Percentiles rank a stretch among this genome's conserved stretches.
These are phyloP conservation scores for Kwoniella dendrophila DNA, from an alignment of 768 basidiomycete species.

Conservation along the genomic window DNA sequence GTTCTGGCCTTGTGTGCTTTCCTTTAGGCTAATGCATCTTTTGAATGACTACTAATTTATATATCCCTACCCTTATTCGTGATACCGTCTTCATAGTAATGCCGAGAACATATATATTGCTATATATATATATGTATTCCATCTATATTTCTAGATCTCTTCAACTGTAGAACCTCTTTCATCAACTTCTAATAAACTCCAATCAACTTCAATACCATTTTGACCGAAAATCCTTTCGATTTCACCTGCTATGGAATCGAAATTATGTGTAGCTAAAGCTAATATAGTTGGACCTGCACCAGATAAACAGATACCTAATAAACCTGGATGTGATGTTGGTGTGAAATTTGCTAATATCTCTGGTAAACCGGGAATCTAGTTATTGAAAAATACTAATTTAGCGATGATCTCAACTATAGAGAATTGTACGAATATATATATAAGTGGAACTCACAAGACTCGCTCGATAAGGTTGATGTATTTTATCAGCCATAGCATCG, in stretches of 20 bases:
- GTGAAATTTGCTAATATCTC: conserved; percentile 88
- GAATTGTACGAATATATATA: neutral
- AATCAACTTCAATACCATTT: conserved; percentile 79
- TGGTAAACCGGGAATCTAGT: conserved; percentile 89
- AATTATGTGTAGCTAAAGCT: conserved; percentile 83
- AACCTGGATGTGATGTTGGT: conserved; percentile 84
- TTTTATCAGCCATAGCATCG: conserved; percentile 97
- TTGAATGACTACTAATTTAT: too few relatives aligned
- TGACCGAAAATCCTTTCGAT: conserved; percentile 72
- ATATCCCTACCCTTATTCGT: too few relatives aligned
- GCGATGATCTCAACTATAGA: neutral
- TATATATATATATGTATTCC: neutral
- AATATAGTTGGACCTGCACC: conserved; percentile 97
- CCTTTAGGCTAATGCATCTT: too few relatives aligned
- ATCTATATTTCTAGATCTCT: conserved; percentile 27
- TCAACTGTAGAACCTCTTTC: conserved; percentile 56
- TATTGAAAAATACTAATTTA: neutral
- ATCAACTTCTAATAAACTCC: conserved; percentile 78
- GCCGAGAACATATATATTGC: too few relatives aligned
- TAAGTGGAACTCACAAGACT: conserved; percentile 64
- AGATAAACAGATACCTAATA: conserved; percentile 94
- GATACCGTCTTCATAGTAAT: too few relatives aligned
- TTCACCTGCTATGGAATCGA: conserved; percentile 80
- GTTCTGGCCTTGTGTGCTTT: too few relatives aligned
- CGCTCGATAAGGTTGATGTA: conserved; percentile 96